phyloP scores from a whole-genome alignment of 306 rosid species.

The Pueraria montana region DNA sequence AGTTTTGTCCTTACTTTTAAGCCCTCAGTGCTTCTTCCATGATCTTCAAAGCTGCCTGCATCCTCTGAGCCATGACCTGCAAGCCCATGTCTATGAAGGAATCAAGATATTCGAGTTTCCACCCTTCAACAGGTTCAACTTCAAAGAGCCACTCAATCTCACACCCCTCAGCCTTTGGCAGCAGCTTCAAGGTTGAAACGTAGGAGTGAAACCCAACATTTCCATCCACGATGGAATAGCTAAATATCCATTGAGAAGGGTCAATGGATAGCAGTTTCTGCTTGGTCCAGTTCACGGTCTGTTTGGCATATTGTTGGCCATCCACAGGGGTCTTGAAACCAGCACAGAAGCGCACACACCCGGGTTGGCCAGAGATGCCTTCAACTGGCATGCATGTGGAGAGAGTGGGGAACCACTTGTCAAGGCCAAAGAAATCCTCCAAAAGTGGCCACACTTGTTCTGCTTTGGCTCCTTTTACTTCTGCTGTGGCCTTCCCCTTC shows the following conservation, averaged over 20 bases:
- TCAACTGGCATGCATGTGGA: constrained; percentile 59
- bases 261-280: constrained; percentile 63
- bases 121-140: constrained; percentile 69
- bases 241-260: constrained; percentile 32
- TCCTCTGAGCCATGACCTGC: constrained; percentile 65
- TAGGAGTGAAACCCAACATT: constrained; percentile 68
- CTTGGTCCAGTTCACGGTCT: constrained; percentile 62
- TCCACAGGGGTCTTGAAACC: constrained; percentile 69
- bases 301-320: background rate
- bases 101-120: constrained; percentile 59
- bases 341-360: constrained; percentile 70
- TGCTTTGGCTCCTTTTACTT: constrained; percentile 50
- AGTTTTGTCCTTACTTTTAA: too few species aligned
- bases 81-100: constrained; percentile 53
- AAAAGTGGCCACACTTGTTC: constrained; percentile 66
- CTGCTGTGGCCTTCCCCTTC: constrained; percentile 57
- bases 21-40: constrained; percentile 45
- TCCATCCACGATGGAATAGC: constrained; percentile 59
- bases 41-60: constrained; percentile 55
- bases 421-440: constrained; percentile 71
- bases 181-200: constrained; percentile 49
- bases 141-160: constrained; percentile 64
- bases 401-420: constrained; percentile 68
- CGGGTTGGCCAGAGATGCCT: constrained; percentile 60
- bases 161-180: constrained; percentile 48